These are phyloP conservation scores for Bathelium albidoporum DNA, from an alignment of 495 filamentous ascomycete species.

Conservation along the genomic window DNA sequence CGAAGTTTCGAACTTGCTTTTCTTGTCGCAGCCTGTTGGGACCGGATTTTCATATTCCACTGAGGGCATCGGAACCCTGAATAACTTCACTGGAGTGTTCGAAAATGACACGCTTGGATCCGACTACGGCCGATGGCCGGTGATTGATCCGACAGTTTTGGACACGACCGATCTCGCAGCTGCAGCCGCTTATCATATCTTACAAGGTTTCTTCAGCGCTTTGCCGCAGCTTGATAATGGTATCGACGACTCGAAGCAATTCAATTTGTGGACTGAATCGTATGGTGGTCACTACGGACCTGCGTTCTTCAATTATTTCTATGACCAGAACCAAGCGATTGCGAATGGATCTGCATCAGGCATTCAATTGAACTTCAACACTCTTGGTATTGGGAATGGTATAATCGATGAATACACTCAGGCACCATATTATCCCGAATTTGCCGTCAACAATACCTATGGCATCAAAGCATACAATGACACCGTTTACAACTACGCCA, in stretches of 20 bases:
- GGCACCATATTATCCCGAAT: constrained; percentile 52
- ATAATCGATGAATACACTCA: constrained; percentile 68
- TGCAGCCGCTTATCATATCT: constrained; percentile 31
- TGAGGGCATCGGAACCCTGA: constrained; percentile 26
- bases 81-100: constrained; percentile 30
- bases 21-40: constrained; percentile 58
- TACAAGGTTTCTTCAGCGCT: constrained; percentile 37
- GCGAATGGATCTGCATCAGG: constrained; percentile 37
- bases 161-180: constrained; percentile 44
- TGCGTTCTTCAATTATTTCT: constrained; percentile 50
- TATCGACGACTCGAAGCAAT: constrained; percentile 35
- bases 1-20: constrained; percentile 63
- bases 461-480: constrained; percentile 54
- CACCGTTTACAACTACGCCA: constrained; percentile 37
- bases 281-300: constrained; percentile 41
- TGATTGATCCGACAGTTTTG: constrained; percentile 23
- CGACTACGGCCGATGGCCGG: constrained; percentile 36
- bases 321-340: constrained; percentile 49
- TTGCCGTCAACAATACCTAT: constrained; percentile 69
- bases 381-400: constrained; percentile 49
- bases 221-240: constrained; percentile 30
- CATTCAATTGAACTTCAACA: constrained; percentile 45
- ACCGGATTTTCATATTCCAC: constrained; percentile 49
- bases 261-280: constrained; percentile 51
- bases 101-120: constrained; percentile 32